These are phyloP conservation scores for Mortierella sp. DNA, from an alignment of 371 early-diverging fungal genomes.

Conservation along the genomic window DNA sequence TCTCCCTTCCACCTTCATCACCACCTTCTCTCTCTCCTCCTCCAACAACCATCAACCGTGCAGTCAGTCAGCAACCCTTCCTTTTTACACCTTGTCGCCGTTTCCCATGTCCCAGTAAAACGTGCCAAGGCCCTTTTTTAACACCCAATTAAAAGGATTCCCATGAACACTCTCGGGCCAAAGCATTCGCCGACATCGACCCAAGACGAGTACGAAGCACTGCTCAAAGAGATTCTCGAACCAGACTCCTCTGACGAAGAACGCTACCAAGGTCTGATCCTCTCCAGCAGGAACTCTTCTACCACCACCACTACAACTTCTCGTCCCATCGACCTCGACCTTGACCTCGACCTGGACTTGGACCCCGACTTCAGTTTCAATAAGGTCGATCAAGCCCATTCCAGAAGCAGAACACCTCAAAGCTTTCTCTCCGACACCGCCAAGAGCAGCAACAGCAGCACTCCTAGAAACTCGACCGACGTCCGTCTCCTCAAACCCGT, in stretches of 20 bases:
- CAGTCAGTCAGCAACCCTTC: background rate
- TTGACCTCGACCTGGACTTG: constrained; percentile 45
- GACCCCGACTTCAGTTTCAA: constrained; percentile 15
- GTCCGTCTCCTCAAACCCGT: constrained; percentile 1
- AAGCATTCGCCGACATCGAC: constrained; percentile 40
- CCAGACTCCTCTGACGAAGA: constrained; percentile 60
- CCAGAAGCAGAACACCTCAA: constrained; percentile 10
- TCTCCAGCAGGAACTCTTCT: constrained; percentile 31
- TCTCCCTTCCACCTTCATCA: background rate
- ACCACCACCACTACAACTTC: constrained; percentile 9
- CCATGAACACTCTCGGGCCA: constrained; percentile 53
- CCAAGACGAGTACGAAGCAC: constrained; percentile 68
- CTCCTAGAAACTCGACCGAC: constrained; percentile 34
- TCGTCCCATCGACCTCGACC: constrained; percentile 25
- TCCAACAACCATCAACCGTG: background rate
- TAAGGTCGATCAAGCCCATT: constrained; percentile 8
- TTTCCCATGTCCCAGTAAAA: constrained; percentile 6
- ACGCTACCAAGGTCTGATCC: constrained; percentile 31
- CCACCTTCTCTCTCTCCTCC: background rate
- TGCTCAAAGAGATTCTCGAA: constrained; percentile 73
- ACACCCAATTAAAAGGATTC: constrained; percentile 26
- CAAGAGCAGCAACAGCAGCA: constrained; percentile 28
- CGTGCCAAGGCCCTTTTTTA: constrained; percentile 15
- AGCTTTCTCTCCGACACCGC: constrained; percentile 6
- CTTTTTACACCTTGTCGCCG: background rate